These are phyloP conservation scores for Beauveria medogensis DNA, from an alignment of 2,329 filamentous ascomycete genomes.

Conservation along the genomic window DNA sequence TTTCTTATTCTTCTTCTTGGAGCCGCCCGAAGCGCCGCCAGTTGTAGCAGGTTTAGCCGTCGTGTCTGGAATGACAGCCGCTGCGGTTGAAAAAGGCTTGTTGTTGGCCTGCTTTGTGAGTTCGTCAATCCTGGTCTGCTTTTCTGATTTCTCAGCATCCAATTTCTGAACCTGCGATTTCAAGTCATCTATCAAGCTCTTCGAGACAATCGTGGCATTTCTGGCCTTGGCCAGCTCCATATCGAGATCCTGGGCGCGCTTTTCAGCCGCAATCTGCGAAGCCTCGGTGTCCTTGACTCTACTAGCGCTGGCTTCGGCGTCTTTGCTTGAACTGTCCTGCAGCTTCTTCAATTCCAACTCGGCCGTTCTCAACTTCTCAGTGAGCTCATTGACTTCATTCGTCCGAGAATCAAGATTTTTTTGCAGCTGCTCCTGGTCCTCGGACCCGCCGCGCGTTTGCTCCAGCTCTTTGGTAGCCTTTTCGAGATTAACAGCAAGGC, in stretches of 20 bases:
- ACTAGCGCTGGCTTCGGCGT: conserved; percentile 23
- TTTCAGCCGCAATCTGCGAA: conserved; percentile 27
- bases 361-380: conserved; percentile 37
- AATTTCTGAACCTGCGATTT: conserved; percentile 29
- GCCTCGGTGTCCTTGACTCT: conserved; percentile 29
- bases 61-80: conserved; percentile 14
- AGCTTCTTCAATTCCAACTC: conserved; percentile 37
- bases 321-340: conserved; percentile 28
- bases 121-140: conserved; percentile 28
- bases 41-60: conserved; percentile 13
- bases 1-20: conserved; percentile 67
- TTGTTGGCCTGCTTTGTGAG: conserved; percentile 36
- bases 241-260: conserved; percentile 31
- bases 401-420: conserved; percentile 41
- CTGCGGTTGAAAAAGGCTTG: conserved; percentile 16
- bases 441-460: conserved; percentile 33
- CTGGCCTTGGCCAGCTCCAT: conserved; percentile 31
- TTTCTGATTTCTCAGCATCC: conserved; percentile 25
- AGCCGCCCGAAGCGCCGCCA: conserved; percentile 17
- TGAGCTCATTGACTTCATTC: conserved; percentile 41
- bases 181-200: conserved; percentile 32
- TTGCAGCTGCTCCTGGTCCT: conserved; percentile 38
- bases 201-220: conserved; percentile 32
- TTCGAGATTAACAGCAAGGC: conserved; percentile 61
- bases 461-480: conserved; percentile 56